A percentile compares a stretch with the other conserved stretches of the same genome.
These are phyloP conservation scores for Tetramitus jugosus DNA, from an alignment of 208 protist species.

Conservation along the genomic window DNA sequence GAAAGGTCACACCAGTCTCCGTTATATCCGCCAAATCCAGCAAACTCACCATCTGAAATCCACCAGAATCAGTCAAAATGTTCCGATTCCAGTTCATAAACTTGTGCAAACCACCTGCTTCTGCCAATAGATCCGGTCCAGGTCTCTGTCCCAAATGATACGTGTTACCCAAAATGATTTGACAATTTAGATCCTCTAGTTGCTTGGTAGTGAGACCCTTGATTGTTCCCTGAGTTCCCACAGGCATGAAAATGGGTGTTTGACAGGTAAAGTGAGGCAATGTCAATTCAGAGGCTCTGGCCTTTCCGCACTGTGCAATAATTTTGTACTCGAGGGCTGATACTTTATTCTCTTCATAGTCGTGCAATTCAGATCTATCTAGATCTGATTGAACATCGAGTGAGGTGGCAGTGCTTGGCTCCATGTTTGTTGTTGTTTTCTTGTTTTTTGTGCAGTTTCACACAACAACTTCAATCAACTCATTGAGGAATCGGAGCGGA, in stretches of 20 bases:
- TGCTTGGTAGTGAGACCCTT: slow-evolving; percentile 88
- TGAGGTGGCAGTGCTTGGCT: no score
- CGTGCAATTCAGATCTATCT: no score
- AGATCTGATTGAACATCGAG: no score
- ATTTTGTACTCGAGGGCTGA: slow-evolving; percentile 10
- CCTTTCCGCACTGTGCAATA: slow-evolving; percentile 26
- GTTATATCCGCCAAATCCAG: slow-evolving; percentile 88
- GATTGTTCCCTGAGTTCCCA: slow-evolving; percentile 91
- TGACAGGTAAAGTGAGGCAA: slow-evolving; percentile 73
- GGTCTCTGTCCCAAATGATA: slow-evolving; percentile 93
- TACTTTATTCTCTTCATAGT: no score
- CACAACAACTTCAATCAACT: no score
- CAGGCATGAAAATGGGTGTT: slow-evolving; percentile 96
- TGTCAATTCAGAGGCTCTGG: slow-evolving; percentile 64
- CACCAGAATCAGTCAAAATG: slow-evolving; percentile 94
- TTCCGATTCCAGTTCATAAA: slow-evolving; percentile 88
- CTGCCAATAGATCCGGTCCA: slow-evolving; percentile 69
- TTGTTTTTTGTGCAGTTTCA: no score
- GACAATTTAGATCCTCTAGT: slow-evolving; percentile 77
- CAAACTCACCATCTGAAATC: slow-evolving; percentile 97
- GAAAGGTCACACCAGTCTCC: slow-evolving; percentile 97
- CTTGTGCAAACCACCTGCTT: slow-evolving; percentile 91
- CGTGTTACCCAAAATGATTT: slow-evolving; percentile 96
- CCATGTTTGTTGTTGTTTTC: no score
- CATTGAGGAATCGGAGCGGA: no score